phyloP scores from a whole-genome alignment of 768 basidiomycete species.

The Lentinula edodes region DNA sequence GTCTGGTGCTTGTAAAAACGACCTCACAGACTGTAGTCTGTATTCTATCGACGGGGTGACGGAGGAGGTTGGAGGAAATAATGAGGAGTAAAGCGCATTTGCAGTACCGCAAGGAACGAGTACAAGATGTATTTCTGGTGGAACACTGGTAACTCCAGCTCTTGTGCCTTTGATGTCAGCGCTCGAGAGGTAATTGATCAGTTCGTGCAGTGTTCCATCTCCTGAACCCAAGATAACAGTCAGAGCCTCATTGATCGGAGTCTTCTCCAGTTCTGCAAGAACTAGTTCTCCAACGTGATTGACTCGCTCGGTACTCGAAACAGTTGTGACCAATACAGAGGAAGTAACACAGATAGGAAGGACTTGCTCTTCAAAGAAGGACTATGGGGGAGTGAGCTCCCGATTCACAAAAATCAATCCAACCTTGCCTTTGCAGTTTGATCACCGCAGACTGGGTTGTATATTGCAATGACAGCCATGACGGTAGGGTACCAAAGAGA shows the following conservation, averaged over 20 bases:
- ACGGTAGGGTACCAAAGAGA: too few species aligned
- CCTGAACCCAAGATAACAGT: conserved; percentile 69
- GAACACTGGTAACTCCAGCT: conserved; percentile 5
- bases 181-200: conserved; percentile 57
- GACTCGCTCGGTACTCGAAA: conserved; percentile 42
- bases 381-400: conserved; percentile 9
- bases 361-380: conserved; percentile 56
- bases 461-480: conserved; percentile 40
- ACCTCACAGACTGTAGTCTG: conserved; percentile 50
- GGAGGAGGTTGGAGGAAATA: conserved; percentile 50
- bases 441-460: conserved; percentile 75
- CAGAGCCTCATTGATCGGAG: conserved; percentile 17
- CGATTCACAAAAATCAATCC: too few species aligned
- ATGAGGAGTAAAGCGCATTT: conserved; percentile 80
- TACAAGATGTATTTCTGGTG: conserved; percentile 34
- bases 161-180: conserved; percentile 16
- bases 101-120: conserved; percentile 79
- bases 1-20: conserved; percentile 33
- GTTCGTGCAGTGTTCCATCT: conserved; percentile 90
- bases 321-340: conserved; percentile 29
- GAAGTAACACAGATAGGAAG: conserved; percentile 53
- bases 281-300: conserved; percentile 53
- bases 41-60: conserved; percentile 25
- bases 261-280: conserved; percentile 30
- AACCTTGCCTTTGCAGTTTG: conserved; percentile 37